Percentiles rank a stretch among this genome's conserved stretches.
Evolutionary conservation across 2,329 filamentous ascomycete species (phyloP).

Genomic region (Cyclaneusma minus): DNA sequence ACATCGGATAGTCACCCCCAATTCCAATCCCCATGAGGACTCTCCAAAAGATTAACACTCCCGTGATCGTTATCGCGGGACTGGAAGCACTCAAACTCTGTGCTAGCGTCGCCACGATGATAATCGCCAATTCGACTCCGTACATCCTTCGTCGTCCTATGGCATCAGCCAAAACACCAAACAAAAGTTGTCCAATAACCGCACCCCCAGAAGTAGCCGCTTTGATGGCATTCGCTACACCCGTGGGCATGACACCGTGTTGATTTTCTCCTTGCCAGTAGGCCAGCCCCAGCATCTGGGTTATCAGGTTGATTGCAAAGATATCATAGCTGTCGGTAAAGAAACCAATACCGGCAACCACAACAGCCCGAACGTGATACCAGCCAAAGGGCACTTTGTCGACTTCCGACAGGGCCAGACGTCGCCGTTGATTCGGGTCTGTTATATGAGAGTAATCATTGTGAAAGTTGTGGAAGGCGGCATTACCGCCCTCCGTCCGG

Average conservation of each 20-base stretch:
- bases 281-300: conserved; percentile 57
- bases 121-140: conserved; percentile 58
- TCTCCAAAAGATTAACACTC: conserved; percentile 58
- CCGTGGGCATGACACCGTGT: conserved; percentile 41
- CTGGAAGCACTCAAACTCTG: conserved; percentile 49
- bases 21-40: conserved; percentile 66
- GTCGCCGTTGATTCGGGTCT: conserved; percentile 62
- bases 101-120: conserved; percentile 54
- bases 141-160: conserved; percentile 73
- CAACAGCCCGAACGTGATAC: conserved; percentile 59
- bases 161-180: conserved; percentile 63
- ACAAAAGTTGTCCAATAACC: conserved; percentile 61
- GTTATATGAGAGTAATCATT: conserved; percentile 37
- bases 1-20: conserved; percentile 70
- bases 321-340: conserved; percentile 73
- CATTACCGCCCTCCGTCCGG: conserved; percentile 44
- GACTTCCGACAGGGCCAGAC: conserved; percentile 63
- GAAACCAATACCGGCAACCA: conserved; percentile 70
- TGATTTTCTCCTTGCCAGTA: conserved; percentile 49
- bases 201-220: conserved; percentile 69
- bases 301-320: conserved; percentile 66
- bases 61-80: conserved; percentile 40
- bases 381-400: conserved; percentile 65
- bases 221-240: conserved; percentile 60
- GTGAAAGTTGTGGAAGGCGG: conserved; percentile 55